Evolutionary conservation across 2,329 filamentous ascomycete species (phyloP), one percentile per base, ranked within the genome.

Genomic region (Arachnomyces sp.): DNA sequence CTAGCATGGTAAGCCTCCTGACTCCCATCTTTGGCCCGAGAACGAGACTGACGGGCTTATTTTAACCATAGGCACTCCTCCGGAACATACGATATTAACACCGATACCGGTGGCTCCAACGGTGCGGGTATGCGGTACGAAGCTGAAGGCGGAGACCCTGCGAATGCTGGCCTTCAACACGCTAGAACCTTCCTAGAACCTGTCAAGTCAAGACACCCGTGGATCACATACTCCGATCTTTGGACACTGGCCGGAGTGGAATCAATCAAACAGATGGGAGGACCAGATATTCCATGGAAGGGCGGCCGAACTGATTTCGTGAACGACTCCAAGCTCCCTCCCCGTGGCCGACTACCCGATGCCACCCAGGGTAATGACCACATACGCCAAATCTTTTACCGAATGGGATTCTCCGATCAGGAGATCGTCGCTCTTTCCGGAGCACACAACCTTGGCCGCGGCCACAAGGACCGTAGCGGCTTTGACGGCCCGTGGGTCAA

Each of bases 61-160:
- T 42, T 28, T 14, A 16, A 33, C 34, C 30, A 40, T 40, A 75
- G 74, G 75, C 78, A 82, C 61, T 73, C 73, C n/a, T 62, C 77
- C 1, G 78, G 78, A 18, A 82, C 78, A 4, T 82, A 81, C 57
- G 73, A 77, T 52, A 60, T 62, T 21, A 65, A 68, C 40, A 74
- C 74, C 40, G 72, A 78, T 52, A 82, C 77, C 0, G 78, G 78
- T 28, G 78, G 78, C 29, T 75, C 71, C 17, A 82, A 82, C 54
- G 78, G 78, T 44, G 78, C 78, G 0, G 77, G 77, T 13, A 82
- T 82, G 78, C 69, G 78, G 28, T 82, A 80, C 54, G 77, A 80
- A 61, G 62, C 68, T 16, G 78, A 81, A 62, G 77, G 76, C 43
- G 77, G 75, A 44, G 77, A 82, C 53, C 77, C 77, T 3, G 75